Evolutionary conservation across 2,329 filamentous ascomycete species (phyloP).

Genomic region (Neocatenulostroma microsporum): DNA sequence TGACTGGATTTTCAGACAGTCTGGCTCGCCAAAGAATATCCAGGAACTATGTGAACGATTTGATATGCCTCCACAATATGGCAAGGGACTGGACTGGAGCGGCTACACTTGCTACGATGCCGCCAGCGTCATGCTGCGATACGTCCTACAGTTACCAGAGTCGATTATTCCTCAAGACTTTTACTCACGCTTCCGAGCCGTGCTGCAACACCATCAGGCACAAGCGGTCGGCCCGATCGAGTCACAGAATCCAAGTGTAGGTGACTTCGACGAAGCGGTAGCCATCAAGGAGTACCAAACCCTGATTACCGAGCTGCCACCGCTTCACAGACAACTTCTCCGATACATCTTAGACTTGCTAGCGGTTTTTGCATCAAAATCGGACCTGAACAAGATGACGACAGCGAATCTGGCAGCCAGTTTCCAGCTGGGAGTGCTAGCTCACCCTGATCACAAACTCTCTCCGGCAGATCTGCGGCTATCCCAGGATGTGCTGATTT

Average conservation of each 20-base stretch:
- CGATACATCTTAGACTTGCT: constrained; percentile 94
- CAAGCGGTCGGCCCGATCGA: constrained; percentile 63
- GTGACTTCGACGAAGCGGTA: constrained; percentile 63
- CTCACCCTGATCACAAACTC: constrained; percentile 92
- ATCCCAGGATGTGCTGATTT: constrained; percentile 95
- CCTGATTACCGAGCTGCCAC: constrained; percentile 86
- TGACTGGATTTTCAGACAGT: constrained; percentile 92
- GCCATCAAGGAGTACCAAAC: constrained; percentile 80
- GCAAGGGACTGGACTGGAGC: constrained; percentile 92
- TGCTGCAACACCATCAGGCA: constrained; percentile 60
- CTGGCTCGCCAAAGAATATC: constrained; percentile 93
- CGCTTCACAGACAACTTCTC: constrained; percentile 84
- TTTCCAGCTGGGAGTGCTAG: constrained; percentile 93
- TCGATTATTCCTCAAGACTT: constrained; percentile 91
- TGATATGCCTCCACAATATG: constrained; percentile 88
- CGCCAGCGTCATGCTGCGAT: constrained; percentile 87
- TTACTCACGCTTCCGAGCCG: constrained; percentile 83
- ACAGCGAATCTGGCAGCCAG: constrained; percentile 91
- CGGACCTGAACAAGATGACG: constrained; percentile 94
- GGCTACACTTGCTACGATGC: constrained; percentile 98
- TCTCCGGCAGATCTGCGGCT: constrained; percentile 86
- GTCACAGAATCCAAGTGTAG: constrained; percentile 64
- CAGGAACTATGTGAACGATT: constrained; percentile 90
- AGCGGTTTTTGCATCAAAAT: constrained; percentile 94
- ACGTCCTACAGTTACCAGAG: constrained; percentile 91